A percentile compares a stretch with the other conserved stretches of the same genome.
These are phyloP conservation scores for Purshia tridentata DNA, from an alignment of 306 rosid species.

Conservation along the genomic window DNA sequence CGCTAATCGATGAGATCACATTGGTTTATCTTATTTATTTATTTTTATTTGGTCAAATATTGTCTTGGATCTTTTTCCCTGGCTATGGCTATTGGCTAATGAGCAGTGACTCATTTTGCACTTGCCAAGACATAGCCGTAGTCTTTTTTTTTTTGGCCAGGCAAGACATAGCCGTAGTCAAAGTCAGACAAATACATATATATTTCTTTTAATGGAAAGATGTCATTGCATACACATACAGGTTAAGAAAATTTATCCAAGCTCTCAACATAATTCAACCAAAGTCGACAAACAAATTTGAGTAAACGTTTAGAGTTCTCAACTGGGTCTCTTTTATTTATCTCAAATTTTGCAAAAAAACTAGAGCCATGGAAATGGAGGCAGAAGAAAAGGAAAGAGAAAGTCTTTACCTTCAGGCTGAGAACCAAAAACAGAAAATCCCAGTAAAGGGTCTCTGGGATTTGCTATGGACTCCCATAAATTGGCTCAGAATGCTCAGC, in stretches of 20 bases:
- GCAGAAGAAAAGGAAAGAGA: slow-evolving; percentile 12
- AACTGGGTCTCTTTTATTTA: neutral
- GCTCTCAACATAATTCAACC: neutral
- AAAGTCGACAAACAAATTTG: neutral
- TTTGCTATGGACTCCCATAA: slow-evolving; percentile 17
- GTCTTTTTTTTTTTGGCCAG: no score
- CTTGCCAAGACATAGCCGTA: neutral
- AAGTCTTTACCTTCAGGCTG: neutral
- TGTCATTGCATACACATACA: neutral
- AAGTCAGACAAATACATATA: neutral
- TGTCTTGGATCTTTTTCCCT: no score
- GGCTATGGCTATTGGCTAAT: no score
- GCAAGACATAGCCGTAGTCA: neutral
- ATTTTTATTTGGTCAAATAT: no score
- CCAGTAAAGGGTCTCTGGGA: slow-evolving; percentile 11
- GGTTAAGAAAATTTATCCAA: neutral
- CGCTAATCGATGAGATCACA: no score
- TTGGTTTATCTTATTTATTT: no score
- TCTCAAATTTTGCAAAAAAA: neutral
- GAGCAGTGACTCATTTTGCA: neutral
- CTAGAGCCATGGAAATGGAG: slow-evolving; percentile 11
- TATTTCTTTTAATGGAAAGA: no score
- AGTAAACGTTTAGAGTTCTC: neutral
- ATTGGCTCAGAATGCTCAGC: slow-evolving; percentile 34
- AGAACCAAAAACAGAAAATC: neutral